Conservation (phyloP, 495 filamentous ascomycete genomes). For the Copromyces sp. region DNA sequence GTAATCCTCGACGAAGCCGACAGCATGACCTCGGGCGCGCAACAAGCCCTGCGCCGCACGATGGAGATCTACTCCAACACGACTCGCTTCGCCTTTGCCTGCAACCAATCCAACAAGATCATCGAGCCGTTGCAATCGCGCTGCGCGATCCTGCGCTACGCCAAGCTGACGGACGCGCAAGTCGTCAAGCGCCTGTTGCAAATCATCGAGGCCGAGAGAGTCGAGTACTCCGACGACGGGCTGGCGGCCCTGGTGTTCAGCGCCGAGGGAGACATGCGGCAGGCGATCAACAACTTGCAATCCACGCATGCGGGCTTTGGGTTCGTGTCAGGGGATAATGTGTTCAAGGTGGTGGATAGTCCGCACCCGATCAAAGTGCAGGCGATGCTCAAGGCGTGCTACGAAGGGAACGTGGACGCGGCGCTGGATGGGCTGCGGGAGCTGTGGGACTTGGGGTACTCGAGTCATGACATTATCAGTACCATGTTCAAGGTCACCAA, state of each 20-base stretch:
- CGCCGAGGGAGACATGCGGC: constrained; percentile 97
- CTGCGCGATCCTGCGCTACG: constrained; percentile 92
- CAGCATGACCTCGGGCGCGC: constrained; percentile 92
- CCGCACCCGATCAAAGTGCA: constrained; percentile 98
- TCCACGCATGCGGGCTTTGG: constrained; percentile 93
- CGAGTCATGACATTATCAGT: constrained; percentile 92
- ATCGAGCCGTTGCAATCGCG: constrained; percentile 96
- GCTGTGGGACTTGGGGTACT: constrained; percentile 90
- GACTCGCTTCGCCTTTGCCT: constrained; percentile 95
- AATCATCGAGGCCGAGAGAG: constrained; percentile 80
- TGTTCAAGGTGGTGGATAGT: constrained; percentile 94
- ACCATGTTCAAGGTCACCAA: constrained; percentile 99
- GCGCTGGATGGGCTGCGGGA: constrained; percentile 83
- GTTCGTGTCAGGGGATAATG: constrained; percentile 93
- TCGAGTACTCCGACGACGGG: constrained; percentile 85
- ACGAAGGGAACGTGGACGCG: constrained; percentile 78
- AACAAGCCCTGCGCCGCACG: constrained; percentile 88
- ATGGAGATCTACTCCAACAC: constrained; percentile 99
- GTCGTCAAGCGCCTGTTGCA: constrained; percentile 83
- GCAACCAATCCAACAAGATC: constrained; percentile 98
- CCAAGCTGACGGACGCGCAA: constrained; percentile 83
- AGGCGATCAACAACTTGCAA: constrained; percentile 98
- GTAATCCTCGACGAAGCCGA: constrained; percentile 98
- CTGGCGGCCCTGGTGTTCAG: constrained; percentile 92
- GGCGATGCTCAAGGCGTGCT: constrained; percentile 94